A percentile compares a stretch with the other conserved stretches of the same genome.
phyloP scores from a whole-genome alignment of 2,329 filamentous ascomycete species.

The Drechmeria coniospora region DNA sequence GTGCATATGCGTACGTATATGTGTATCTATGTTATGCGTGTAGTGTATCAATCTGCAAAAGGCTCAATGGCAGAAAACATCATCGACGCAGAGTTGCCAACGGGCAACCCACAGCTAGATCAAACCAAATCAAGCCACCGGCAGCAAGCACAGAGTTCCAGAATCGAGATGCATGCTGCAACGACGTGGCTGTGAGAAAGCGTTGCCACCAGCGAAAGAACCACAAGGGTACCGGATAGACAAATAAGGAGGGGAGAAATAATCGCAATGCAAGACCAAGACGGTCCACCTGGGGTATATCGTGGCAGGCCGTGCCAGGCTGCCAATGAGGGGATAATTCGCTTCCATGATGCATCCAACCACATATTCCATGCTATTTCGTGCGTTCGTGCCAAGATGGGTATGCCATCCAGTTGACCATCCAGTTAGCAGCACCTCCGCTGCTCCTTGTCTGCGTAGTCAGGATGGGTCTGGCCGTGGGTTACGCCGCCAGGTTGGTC shows the following conservation, averaged over 20 bases:
- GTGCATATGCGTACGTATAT: no score
- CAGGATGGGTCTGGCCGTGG: slow-evolving; percentile 8
- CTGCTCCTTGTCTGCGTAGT: slow-evolving; percentile 9
- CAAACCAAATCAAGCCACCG: no score
- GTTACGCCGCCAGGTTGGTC: slow-evolving; percentile 23
- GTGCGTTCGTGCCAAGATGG: no score
- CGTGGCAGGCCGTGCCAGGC: slow-evolving; percentile 1
- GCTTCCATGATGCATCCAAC: no score
- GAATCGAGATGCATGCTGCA: no score
- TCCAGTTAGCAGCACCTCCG: slow-evolving; percentile 15
- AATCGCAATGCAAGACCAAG: slow-evolving; percentile 2
- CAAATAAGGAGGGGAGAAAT: not conserved
- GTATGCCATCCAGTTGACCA: not conserved
- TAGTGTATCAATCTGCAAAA: no score
- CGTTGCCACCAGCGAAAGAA: not conserved
- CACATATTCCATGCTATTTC: not conserved
- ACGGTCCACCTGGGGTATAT: slow-evolving; percentile 16
- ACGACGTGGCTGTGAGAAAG: not conserved
- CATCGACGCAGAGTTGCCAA: no score
- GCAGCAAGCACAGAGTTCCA: not conserved
- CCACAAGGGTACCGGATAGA: not conserved
- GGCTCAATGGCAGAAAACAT: no score
- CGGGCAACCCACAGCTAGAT: no score
- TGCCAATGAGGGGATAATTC: no score
- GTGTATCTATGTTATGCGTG: no score